phyloP scores from a whole-genome alignment of 768 basidiomycete genomes.

The Psilocybe tampanensis region DNA sequence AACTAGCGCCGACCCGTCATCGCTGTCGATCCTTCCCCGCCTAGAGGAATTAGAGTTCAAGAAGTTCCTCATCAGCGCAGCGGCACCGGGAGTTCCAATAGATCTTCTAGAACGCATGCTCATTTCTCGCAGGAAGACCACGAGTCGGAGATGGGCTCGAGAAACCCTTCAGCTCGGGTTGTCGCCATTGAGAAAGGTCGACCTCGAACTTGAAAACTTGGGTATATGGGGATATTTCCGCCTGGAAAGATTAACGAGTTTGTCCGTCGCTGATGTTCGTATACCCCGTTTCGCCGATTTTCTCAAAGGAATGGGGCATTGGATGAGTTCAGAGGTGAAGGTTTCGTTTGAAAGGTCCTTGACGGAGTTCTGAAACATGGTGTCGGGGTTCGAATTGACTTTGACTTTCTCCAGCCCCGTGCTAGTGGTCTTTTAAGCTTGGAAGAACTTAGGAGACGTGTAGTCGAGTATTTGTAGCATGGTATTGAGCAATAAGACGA shows the following conservation, averaged over 20 bases:
- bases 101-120: neutral
- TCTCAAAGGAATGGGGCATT: neutral
- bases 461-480: too few relatives aligned
- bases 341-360: neutral
- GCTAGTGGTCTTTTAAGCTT: too few relatives aligned
- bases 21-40: conserved; percentile 1
- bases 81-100: neutral
- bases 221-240: neutral
- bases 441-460: too few relatives aligned
- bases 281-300: neutral
- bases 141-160: neutral
- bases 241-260: neutral
- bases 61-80: neutral
- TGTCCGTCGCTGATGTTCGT: neutral
- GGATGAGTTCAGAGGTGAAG: neutral
- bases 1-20: neutral
- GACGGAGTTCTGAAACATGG: too few relatives aligned
- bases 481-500: too few relatives aligned
- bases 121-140: neutral
- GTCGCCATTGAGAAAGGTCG: neutral
- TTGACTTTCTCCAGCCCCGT: too few relatives aligned
- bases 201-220: neutral
- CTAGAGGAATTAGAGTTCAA: conserved; percentile 2
- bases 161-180: neutral
- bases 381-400: too few relatives aligned